Percentiles rank a stretch among this genome's conserved stretches.
These are phyloP conservation scores for Vitrella brassicaformis DNA, from an alignment of 73 alveolate species.

Conservation along the genomic window DNA sequence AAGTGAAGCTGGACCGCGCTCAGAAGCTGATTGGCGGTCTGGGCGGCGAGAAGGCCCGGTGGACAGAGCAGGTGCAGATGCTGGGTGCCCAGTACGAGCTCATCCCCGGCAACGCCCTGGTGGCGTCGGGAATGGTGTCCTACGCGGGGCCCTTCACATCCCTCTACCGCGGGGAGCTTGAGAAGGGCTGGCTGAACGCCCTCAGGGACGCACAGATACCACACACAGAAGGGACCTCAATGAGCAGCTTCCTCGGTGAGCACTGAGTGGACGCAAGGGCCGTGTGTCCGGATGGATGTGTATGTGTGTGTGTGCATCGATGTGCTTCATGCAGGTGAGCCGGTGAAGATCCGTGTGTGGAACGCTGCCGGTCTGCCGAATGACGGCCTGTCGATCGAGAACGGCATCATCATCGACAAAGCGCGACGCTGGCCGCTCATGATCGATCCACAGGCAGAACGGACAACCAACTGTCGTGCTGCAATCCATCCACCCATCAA, in stretches of 20 bases:
- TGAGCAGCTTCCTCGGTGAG: conserved; percentile 85
- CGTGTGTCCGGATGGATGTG: too few relatives aligned
- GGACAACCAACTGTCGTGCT: not conserved
- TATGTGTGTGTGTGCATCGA: too few relatives aligned
- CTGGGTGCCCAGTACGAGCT: conserved; percentile 72
- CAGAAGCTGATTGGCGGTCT: conserved; percentile 87
- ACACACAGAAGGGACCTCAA: conserved; percentile 67
- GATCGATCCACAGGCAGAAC: conserved; percentile 94
- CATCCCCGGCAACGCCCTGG: conserved; percentile 88
- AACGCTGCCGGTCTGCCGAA: conserved; percentile 82
- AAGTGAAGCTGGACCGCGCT: conserved; percentile 89
- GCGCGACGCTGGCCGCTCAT: conserved; percentile 88
- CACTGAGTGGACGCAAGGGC: not conserved
- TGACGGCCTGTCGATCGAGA: conserved; percentile 83
- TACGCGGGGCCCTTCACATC: conserved; percentile 97
- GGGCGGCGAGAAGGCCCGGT: conserved; percentile 95
- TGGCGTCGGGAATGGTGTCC: conserved; percentile 98
- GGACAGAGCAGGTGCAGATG: conserved; percentile 83
- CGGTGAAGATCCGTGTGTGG: conserved; percentile 76
- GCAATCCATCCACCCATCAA: not conserved
- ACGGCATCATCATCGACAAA: conserved; percentile 48
- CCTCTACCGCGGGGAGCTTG: conserved; percentile 76
- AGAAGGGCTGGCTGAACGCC: conserved; percentile 79
- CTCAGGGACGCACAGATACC: conserved; percentile 58
- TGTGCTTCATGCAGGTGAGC: too few relatives aligned